phyloP scores from a whole-genome alignment of 192 early-diverging fungal species.

The Coemansia erecta region DNA sequence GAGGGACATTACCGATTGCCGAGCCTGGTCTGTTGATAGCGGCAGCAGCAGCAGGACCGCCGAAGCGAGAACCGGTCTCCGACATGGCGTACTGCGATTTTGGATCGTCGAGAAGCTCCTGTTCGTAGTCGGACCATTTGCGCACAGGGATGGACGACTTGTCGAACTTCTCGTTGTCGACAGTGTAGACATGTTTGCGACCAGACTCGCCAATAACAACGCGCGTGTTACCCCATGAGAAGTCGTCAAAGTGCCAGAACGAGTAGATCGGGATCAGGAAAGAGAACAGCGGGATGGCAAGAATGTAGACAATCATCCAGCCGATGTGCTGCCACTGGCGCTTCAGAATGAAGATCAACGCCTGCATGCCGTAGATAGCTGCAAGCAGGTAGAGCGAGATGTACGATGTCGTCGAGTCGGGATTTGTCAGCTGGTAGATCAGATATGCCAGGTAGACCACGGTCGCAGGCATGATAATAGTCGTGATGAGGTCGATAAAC shows the following conservation, averaged over 20 bases:
- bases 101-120: constrained; percentile 54
- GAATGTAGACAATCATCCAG: constrained; percentile 96
- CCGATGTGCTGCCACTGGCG: constrained; percentile 89
- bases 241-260: constrained; percentile 99
- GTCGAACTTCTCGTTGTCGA: constrained; percentile 81
- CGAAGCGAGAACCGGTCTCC: constrained; percentile 44
- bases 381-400: constrained; percentile 83
- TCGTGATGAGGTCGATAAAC: constrained; percentile 90
- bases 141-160: constrained; percentile 70
- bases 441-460: constrained; percentile 86
- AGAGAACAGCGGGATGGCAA: constrained; percentile 87
- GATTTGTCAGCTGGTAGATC: constrained; percentile 62
- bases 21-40: constrained; percentile 44
- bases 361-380: constrained; percentile 87
- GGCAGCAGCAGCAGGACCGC: constrained; percentile 32
- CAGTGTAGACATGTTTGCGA: constrained; percentile 63
- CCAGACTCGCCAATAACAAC: constrained; percentile 85
- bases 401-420: constrained; percentile 65
- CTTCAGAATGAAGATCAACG: constrained; percentile 82
- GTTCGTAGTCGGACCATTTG: constrained; percentile 82
- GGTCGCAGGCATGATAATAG: constrained; percentile 88
- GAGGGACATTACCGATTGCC: constrained; percentile 50
- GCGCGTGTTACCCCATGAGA: constrained; percentile 99
- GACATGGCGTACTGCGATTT: constrained; percentile 46
- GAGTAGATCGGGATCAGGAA: constrained; percentile 83